A percentile compares a stretch with the other conserved stretches of the same genome.
Conservation (phyloP, 2,329 filamentous ascomycete species). For the Coniochaeta hoffmannii region DNA sequence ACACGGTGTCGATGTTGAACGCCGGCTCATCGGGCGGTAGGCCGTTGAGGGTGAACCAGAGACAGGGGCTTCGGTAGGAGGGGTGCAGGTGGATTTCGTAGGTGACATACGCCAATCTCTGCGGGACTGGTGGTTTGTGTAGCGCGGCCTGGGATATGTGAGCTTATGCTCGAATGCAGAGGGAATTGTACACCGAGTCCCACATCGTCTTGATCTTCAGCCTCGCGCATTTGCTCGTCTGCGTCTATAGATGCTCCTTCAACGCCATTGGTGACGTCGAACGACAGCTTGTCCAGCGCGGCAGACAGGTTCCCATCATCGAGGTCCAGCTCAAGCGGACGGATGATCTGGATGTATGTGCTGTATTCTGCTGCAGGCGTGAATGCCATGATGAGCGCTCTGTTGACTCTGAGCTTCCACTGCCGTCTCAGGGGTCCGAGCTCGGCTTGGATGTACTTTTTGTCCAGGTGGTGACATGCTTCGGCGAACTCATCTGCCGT, state of each 20-base stretch:
- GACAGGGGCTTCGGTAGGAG: slow-evolving; percentile 66
- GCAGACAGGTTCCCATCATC: slow-evolving; percentile 39
- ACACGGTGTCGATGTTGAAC: slow-evolving; percentile 61
- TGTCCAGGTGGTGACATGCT: slow-evolving; percentile 56
- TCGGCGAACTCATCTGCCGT: slow-evolving; percentile 55
- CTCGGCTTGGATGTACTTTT: slow-evolving; percentile 49
- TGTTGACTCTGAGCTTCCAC: slow-evolving; percentile 48
- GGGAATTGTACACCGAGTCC: not conserved
- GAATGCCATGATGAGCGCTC: slow-evolving; percentile 39
- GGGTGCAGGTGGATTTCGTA: slow-evolving; percentile 72
- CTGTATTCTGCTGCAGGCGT: slow-evolving; percentile 33
- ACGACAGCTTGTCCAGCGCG: slow-evolving; percentile 36
- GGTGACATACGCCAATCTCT: slow-evolving; percentile 40
- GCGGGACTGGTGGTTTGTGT: slow-evolving; percentile 3
- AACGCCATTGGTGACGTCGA: slow-evolving; percentile 18
- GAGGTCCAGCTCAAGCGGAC: slow-evolving; percentile 37
- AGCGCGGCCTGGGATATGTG: slow-evolving; percentile 7
- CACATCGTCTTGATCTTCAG: slow-evolving; percentile 47
- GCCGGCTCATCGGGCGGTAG: slow-evolving; percentile 47
- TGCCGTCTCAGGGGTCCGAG: slow-evolving; percentile 45
- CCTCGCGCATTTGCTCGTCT: slow-evolving; percentile 41
- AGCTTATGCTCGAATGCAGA: not conserved
- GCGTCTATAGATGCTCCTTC: slow-evolving; percentile 16
- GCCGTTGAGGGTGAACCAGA: slow-evolving; percentile 65
- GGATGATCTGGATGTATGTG: slow-evolving; percentile 50